phyloP scores from a whole-genome alignment of 805 yeast genomes.

The Lipomyces starkeyi region DNA sequence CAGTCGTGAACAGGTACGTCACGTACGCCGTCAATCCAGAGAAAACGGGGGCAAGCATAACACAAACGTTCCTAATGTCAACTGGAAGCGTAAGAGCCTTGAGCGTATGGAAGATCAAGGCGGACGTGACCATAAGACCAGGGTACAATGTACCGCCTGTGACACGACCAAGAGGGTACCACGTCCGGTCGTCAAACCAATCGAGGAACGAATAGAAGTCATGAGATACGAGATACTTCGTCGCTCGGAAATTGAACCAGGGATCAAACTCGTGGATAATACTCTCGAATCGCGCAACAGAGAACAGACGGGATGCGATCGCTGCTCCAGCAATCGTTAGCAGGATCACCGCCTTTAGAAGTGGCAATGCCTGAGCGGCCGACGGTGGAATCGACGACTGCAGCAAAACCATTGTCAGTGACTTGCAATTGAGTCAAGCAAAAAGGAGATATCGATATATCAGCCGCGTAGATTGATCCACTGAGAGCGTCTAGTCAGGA shows the following conservation, averaged over 20 bases:
- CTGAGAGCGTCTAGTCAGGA: not conserved
- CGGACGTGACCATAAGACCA: conserved; percentile 97
- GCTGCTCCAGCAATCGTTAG: conserved; percentile 68
- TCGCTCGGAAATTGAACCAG: conserved; percentile 95
- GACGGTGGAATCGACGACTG: conserved; percentile 13
- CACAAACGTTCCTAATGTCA: conserved; percentile 95
- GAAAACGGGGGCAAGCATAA: conserved; percentile 94
- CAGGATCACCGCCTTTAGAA: conserved; percentile 27
- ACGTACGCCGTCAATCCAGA: conserved; percentile 90
- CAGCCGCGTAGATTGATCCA: not conserved
- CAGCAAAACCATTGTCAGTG: conserved; percentile 3
- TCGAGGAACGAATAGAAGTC: conserved; percentile 90
- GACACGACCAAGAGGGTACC: conserved; percentile 99
- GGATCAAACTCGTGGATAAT: conserved; percentile 96
- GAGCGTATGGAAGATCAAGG: conserved; percentile 79
- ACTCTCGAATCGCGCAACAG: conserved; percentile 94
- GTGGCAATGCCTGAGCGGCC: conserved; percentile 24
- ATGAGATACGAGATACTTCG: conserved; percentile 84
- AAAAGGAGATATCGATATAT: not conserved
- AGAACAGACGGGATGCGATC: conserved; percentile 85
- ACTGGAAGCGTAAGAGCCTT: conserved; percentile 74
- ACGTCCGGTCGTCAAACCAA: conserved; percentile 98
- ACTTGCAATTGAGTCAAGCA: conserved; percentile 1
- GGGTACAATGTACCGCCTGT: conserved; percentile 99
- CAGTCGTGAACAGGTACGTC: conserved; percentile 84